Base-by-base conservation (phyloP, 2,329 filamentous ascomycete genomes). In the Sclerotinia trifoliorum region DNA sequence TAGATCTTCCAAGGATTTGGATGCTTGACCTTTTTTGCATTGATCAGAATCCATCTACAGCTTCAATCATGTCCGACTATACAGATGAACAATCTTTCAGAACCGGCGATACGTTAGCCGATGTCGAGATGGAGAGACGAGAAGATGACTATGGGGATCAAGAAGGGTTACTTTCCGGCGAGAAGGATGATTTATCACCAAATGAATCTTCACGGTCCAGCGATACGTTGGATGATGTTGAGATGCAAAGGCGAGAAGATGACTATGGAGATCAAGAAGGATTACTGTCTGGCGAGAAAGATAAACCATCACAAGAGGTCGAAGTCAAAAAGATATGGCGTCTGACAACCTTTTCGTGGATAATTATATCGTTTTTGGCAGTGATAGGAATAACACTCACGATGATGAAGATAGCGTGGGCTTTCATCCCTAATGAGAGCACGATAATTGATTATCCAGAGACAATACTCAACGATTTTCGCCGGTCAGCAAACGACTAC, bases 401-500 rank as follows among this genome's bases (percentile, higher is more conserved):
- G 6, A 68, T 77, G 67, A 56, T 71, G 15, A 21, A 69, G 10
- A 74, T 77, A 60, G 72, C 72, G 1, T 74, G 64, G 44, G n/a
- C 54, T 21, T 71, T 77, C 51, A 75, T 77, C 42, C 71, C 72
- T 15, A 58, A 69, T 7, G n/a, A 60, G 13, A 17, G n/a, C 2
- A 49, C 49, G 2, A 35, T 57, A 7, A 48, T 71, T 11, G 70
- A 72, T 17, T n/a, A 55, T 11, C 58, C 70, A 26, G 69, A 73
- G 35, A 55, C 69, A 19, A 21, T 35, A 61, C 29, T 60, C 8
- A 71, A 68, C 44, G 64, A 70, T 15, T 78, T 78, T 66, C 75
- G 75, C 52, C 73, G 76, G 69, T 71, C 74, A 44, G 79, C 79
- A 1, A 77, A 79, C 0, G 84, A 88, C 62, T 90, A 91, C 69